phyloP scores from a whole-genome alignment of 176 grass and related monocot genomes.

The Zoysia pacifica region DNA sequence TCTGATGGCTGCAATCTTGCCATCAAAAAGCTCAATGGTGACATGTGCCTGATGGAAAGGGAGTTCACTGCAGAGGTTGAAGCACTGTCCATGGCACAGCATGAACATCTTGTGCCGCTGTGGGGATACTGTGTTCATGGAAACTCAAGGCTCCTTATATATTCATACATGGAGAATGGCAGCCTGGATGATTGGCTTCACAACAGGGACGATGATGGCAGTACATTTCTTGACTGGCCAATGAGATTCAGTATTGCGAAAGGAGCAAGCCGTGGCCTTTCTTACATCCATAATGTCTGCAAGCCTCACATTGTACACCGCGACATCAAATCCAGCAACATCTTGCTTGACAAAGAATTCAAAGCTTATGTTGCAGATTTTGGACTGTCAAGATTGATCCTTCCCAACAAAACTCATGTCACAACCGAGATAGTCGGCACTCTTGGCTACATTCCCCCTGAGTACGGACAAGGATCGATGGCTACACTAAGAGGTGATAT shows the following conservation, averaged over 20 bases:
- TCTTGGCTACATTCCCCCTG: too few relatives aligned
- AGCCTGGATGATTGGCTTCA: slow-evolving; percentile 76
- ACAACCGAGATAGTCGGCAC: too few relatives aligned
- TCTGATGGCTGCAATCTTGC: slow-evolving; percentile 34
- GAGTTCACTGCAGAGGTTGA: neutral
- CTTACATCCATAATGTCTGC: slow-evolving; percentile 65
- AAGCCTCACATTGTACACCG: slow-evolving; percentile 74
- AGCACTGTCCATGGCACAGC: slow-evolving; percentile 59
- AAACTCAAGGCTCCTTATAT: slow-evolving; percentile 55
- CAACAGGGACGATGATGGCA: slow-evolving; percentile 30
- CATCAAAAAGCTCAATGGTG: too few relatives aligned
- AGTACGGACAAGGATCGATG: too few relatives aligned
- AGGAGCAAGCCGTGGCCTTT: slow-evolving; percentile 58
- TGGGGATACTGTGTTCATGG: slow-evolving; percentile 61
- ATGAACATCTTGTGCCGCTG: slow-evolving; percentile 63
- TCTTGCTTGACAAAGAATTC: slow-evolving; percentile 63
- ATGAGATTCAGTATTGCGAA: slow-evolving; percentile 52
- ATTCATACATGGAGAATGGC: slow-evolving; percentile 69
- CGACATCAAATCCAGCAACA: slow-evolving; percentile 82
- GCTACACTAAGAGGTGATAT: too few relatives aligned
- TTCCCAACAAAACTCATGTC: slow-evolving; percentile 20
- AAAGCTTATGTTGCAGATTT: slow-evolving; percentile 76
- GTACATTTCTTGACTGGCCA: slow-evolving; percentile 52
- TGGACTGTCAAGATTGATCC: slow-evolving; percentile 66
- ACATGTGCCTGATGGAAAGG: too few relatives aligned